A percentile compares a stretch with the other conserved stretches of the same genome.
These are phyloP conservation scores for Blepharisma undulans DNA, from an alignment of 169 alveolate genomes.

Conservation along the genomic window DNA sequence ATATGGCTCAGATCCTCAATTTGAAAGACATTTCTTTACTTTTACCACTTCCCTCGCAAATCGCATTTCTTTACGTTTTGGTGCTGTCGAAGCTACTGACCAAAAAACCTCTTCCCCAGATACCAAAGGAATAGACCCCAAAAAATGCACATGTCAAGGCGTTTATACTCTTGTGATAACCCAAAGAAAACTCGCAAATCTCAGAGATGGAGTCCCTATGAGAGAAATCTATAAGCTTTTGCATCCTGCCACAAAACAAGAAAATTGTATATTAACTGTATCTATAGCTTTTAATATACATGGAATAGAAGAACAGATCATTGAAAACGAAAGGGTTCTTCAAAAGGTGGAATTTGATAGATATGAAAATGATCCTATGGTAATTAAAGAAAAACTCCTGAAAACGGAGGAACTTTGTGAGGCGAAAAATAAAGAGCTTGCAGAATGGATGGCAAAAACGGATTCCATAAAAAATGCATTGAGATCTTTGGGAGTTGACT, in stretches of 20 bases:
- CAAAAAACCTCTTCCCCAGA: not conserved
- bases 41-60: constrained; percentile 15
- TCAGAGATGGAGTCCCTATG: constrained; percentile 19
- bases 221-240: not conserved
- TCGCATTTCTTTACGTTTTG: not conserved
- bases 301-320: constrained; percentile 58
- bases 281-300: not conserved
- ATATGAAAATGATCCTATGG: constrained; percentile 55
- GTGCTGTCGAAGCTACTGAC: constrained; percentile 13
- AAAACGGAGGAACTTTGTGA: constrained; percentile 44
- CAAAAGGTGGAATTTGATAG: constrained; percentile 57
- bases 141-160: constrained; percentile 33
- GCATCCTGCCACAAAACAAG: constrained; percentile 4
- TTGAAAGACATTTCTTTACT: not conserved
- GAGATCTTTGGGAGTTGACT: constrained; percentile 51
- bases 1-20: not conserved
- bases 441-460: constrained; percentile 54
- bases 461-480: constrained; percentile 58
- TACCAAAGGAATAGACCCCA: not conserved
- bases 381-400: constrained; percentile 50
- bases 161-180: constrained; percentile 3
- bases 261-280: not conserved
- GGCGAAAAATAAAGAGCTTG: constrained; percentile 48
- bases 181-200: not conserved
- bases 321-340: constrained; percentile 61